A percentile compares a stretch with the other conserved stretches of the same genome.
phyloP scores from a whole-genome alignment of 2,329 filamentous ascomycete species.

The Fusarium transvaalense region DNA sequence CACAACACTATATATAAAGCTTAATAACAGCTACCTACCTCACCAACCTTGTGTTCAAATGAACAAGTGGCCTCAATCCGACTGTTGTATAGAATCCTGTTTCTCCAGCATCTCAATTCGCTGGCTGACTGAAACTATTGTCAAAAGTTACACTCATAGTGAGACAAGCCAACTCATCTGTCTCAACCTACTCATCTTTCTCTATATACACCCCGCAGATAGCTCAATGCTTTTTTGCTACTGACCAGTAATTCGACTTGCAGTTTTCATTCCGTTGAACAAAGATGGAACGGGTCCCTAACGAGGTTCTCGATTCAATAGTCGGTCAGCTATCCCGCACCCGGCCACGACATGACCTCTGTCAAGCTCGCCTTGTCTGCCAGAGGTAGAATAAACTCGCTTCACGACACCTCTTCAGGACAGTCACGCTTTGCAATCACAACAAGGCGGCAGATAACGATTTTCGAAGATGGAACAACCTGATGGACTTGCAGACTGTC shows the following conservation, averaged over 20 bases:
- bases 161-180: too few species aligned
- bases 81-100: too few species aligned
- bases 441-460: neutral
- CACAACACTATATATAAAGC: too few species aligned
- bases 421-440: neutral
- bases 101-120: too few species aligned
- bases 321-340: rapidly evolving
- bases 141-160: too few species aligned
- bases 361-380: neutral
- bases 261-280: neutral
- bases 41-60: too few species aligned
- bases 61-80: too few species aligned
- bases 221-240: neutral
- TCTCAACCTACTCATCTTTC: too few species aligned
- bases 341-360: neutral
- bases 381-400: neutral
- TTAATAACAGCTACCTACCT: too few species aligned
- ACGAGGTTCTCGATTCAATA: neutral
- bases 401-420: neutral
- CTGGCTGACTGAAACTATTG: too few species aligned
- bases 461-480: neutral
- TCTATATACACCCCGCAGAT: too few species aligned
- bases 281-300: neutral
- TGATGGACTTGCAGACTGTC: neutral
- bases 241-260: neutral